phyloP scores from a whole-genome alignment of 129 eudicot species.

The Daucus carota region DNA sequence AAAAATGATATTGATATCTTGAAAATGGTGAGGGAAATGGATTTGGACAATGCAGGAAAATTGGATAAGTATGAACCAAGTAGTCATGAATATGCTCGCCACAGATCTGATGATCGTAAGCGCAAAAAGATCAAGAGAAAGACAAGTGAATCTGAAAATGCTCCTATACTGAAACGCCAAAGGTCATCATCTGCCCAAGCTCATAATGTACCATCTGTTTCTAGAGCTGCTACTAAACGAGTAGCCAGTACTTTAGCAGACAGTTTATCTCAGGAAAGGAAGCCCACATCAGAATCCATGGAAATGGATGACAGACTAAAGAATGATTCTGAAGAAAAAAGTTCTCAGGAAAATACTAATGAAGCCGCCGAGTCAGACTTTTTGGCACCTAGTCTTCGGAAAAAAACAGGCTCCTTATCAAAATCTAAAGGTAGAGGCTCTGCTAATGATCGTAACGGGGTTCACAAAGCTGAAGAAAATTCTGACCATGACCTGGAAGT shows the following conservation, averaged over 20 bases:
- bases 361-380: slow-evolving; percentile 34
- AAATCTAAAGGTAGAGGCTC: slow-evolving; percentile 31
- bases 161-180: slow-evolving; percentile 65
- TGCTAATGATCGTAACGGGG: slow-evolving; percentile 21
- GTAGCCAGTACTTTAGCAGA: slow-evolving; percentile 14
- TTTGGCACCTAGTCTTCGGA: slow-evolving; percentile 19
- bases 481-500: slow-evolving; percentile 46
- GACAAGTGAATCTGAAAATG: slow-evolving; percentile 34
- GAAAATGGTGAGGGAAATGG: slow-evolving; percentile 82
- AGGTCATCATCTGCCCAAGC: slow-evolving; percentile 57
- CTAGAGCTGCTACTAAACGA: slow-evolving; percentile 23
- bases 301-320: slow-evolving; percentile 39
- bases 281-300: slow-evolving; percentile 21
- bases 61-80: slow-evolving; percentile 46
- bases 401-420: slow-evolving; percentile 18
- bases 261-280: slow-evolving; percentile 10
- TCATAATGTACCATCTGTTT: slow-evolving; percentile 28
- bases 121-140: slow-evolving; percentile 37
- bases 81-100: slow-evolving; percentile 31
- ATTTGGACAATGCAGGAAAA: slow-evolving; percentile 42
- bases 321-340: slow-evolving; percentile 27
- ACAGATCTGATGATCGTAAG: slow-evolving; percentile 25
- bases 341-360: slow-evolving; percentile 17
- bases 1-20: slow-evolving; percentile 63
- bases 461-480: slow-evolving; percentile 20